Conservation (phyloP, 169 alveolate species). For the Eimeria falciformis region DNA sequence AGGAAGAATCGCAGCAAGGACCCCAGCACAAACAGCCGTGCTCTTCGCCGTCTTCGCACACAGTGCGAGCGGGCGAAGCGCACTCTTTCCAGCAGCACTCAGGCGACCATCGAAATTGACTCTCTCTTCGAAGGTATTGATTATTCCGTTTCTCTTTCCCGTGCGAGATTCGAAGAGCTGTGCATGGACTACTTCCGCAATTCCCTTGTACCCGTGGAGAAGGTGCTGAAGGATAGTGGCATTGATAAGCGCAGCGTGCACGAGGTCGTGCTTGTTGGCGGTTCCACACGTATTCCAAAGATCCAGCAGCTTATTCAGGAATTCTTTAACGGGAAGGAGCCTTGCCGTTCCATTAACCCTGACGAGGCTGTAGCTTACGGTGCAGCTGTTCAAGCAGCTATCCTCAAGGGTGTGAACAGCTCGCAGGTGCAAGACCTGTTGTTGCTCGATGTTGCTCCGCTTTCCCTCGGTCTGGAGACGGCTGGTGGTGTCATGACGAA, state of each 20-base stretch:
- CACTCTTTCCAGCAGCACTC: conserved; percentile 96
- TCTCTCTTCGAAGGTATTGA: conserved; percentile 94
- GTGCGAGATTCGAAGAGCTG: conserved; percentile 99
- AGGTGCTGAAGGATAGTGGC: conserved; percentile 95
- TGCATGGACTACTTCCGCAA: conserved; percentile 96
- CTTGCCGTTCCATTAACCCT: conserved; percentile 98
- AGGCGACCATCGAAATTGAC: conserved; percentile 97
- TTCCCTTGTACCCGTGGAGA: conserved; percentile 96
- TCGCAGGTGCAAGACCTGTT: conserved; percentile 92
- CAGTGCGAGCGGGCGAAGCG: conserved; percentile 99
- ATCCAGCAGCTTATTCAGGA: conserved; percentile 94
- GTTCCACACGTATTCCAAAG: conserved; percentile 99
- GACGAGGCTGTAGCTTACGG: conserved; percentile 99
- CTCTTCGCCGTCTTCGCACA: conserved; percentile 93
- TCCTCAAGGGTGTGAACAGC: conserved; percentile 95
- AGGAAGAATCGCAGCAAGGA: conserved; percentile 91
- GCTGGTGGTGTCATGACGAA: conserved; percentile 98
- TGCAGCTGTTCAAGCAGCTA: conserved; percentile 99
- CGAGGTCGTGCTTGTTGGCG: conserved; percentile 99
- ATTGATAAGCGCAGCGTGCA: conserved; percentile 82
- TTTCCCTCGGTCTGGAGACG: conserved; percentile 97
- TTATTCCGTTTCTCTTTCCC: conserved; percentile 95
- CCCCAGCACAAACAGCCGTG: conserved; percentile 80
- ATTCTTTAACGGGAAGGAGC: conserved; percentile 95
- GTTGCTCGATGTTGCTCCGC: conserved; percentile 97